Conservation (phyloP, 768 basidiomycete species). For the Leccinum longicurvipes region DNA sequence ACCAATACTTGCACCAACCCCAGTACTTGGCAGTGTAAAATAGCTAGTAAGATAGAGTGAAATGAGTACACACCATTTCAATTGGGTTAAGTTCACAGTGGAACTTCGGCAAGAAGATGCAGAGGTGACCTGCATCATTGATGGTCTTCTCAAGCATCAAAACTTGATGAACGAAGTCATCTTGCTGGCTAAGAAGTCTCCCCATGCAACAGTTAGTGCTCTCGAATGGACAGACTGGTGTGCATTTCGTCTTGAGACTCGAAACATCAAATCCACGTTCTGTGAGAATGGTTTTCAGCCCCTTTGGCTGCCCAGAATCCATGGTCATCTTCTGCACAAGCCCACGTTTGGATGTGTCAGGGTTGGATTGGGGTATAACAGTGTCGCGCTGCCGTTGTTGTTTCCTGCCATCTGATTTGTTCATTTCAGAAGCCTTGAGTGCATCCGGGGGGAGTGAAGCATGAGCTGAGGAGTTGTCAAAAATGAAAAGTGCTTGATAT, state of each 20-base stretch:
- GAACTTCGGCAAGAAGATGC: conserved; percentile 35
- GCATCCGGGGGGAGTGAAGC: conserved; percentile 14
- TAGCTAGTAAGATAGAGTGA: too few species aligned
- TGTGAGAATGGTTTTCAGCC: conserved; percentile 8
- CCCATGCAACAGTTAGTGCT: conserved; percentile 26
- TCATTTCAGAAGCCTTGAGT: conserved; percentile 27
- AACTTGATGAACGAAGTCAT: conserved; percentile 25
- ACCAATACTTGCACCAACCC: conserved; percentile 7
- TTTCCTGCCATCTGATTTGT: conserved; percentile 20
- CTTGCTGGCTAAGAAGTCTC: conserved; percentile 25
- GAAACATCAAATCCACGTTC: conserved; percentile 40
- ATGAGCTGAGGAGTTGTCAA: not conserved
- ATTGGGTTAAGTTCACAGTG: conserved; percentile 38
- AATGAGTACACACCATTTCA: conserved; percentile 5
- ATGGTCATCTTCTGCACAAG: conserved; percentile 36
- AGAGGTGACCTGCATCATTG: conserved; percentile 23
- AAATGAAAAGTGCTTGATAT: not conserved
- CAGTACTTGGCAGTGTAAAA: too few species aligned
- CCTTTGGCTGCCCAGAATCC: conserved; percentile 22
- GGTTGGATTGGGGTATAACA: conserved; percentile 23
- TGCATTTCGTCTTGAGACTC: conserved; percentile 31
- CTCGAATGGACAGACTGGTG: conserved; percentile 21
- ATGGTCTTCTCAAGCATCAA: conserved; percentile 24
- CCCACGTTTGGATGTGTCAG: conserved; percentile 1
- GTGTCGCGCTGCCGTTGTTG: conserved; percentile 19